Evolutionary conservation across 2,329 filamentous ascomycete species (phyloP).

Genomic region (Sporothrix mexicana): DNA sequence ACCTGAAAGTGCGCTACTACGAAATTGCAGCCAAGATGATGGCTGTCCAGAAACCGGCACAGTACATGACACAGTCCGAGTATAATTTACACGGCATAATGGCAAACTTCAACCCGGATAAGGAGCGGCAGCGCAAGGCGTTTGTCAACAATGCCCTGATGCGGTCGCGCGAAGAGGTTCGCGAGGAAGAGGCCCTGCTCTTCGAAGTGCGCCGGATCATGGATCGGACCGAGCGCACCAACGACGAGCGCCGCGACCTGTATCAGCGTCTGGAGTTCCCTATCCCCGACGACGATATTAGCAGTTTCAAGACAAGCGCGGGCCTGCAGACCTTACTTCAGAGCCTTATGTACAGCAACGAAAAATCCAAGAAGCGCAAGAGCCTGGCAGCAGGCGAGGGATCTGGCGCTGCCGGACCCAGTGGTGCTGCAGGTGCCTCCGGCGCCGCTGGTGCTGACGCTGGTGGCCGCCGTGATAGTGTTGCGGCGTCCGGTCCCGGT

Average conservation of each 20-base stretch:
- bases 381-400: slow-evolving; percentile 68
- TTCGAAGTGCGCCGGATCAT: slow-evolving; percentile 92
- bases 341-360: slow-evolving; percentile 74
- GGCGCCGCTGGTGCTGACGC: slow-evolving; percentile 38
- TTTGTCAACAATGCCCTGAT: slow-evolving; percentile 81
- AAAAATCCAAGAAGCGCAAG: slow-evolving; percentile 89
- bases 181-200: slow-evolving; percentile 88
- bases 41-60: slow-evolving; percentile 76
- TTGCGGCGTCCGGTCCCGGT: slow-evolving; percentile 51
- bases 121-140: slow-evolving; percentile 81
- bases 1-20: slow-evolving; percentile 91
- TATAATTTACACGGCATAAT: slow-evolving; percentile 84
- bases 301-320: slow-evolving; percentile 78
- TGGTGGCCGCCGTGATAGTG: slow-evolving; percentile 58
- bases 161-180: slow-evolving; percentile 83
- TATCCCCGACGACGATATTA: slow-evolving; percentile 69
- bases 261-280: slow-evolving; percentile 88
- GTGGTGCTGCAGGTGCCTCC: slow-evolving; percentile 14
- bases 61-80: slow-evolving; percentile 86
- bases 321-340: slow-evolving; percentile 81
- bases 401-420: slow-evolving; percentile 47
- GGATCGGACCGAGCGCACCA: slow-evolving; percentile 81
- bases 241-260: slow-evolving; percentile 85
- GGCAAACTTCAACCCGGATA: slow-evolving; percentile 80
- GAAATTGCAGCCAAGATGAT: slow-evolving; percentile 82